These are phyloP conservation scores for Aspergillus udagawae DNA, from an alignment of 2,329 filamentous ascomycete genomes.

Conservation along the genomic window DNA sequence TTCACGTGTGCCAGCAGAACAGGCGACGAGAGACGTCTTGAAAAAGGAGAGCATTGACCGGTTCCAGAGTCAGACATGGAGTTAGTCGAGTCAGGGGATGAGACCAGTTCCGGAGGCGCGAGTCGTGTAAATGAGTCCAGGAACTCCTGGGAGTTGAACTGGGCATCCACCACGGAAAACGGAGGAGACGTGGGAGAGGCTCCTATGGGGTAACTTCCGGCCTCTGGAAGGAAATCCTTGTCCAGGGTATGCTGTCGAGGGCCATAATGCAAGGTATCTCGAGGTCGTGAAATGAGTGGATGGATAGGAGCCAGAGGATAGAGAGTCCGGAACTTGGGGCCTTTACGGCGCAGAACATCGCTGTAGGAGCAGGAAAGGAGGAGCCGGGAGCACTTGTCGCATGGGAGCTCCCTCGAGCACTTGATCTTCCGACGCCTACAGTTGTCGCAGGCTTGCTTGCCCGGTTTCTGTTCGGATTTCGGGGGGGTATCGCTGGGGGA, in stretches of 20 bases:
- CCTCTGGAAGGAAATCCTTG: slow-evolving; percentile 17
- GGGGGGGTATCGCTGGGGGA: slow-evolving; percentile 5
- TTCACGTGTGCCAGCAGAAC: slow-evolving; percentile 38
- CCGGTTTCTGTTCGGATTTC: slow-evolving; percentile 16
- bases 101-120: slow-evolving; percentile 29
- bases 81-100: slow-evolving; percentile 32
- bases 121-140: slow-evolving; percentile 26
- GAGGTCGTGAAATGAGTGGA: slow-evolving; percentile 23
- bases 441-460: slow-evolving; percentile 39
- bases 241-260: slow-evolving; percentile 13
- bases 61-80: slow-evolving; percentile 26
- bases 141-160: slow-evolving; percentile 21
- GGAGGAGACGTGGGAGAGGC: slow-evolving; percentile 24
- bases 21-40: slow-evolving; percentile 28
- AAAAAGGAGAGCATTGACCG: slow-evolving; percentile 12
- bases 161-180: slow-evolving; percentile 21
- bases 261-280: slow-evolving; percentile 11
- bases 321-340: slow-evolving; percentile 37
- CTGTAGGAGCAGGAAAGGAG: slow-evolving; percentile 39
- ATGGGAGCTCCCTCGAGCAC: slow-evolving; percentile 38
- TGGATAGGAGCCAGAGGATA: slow-evolving; percentile 37
- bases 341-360: slow-evolving; percentile 36
- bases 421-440: slow-evolving; percentile 43
- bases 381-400: slow-evolving; percentile 38
- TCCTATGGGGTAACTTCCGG: slow-evolving; percentile 16